Percentiles rank a stretch among this genome's conserved stretches.
Conservation (phyloP, 208 protist species). For the Leptomonas seymouri region DNA sequence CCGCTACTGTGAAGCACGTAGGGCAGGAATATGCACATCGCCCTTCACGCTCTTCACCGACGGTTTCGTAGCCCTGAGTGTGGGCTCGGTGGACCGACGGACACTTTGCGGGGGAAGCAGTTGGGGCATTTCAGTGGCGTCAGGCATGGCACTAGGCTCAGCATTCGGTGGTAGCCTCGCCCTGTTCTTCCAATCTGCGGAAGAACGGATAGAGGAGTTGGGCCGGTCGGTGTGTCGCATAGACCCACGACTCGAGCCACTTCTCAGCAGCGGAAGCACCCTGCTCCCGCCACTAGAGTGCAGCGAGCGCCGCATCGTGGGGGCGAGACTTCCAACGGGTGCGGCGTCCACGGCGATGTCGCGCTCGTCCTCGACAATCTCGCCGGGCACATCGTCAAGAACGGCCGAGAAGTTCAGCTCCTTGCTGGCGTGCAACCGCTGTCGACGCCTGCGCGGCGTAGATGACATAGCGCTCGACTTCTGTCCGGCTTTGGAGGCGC, state of each 20-base stretch:
- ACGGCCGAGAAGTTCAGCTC: conserved; percentile 51
- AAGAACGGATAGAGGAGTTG: conserved; percentile 14
- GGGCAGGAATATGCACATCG: not conserved
- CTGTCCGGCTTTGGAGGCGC: not conserved
- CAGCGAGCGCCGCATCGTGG: conserved; percentile 17
- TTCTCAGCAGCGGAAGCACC: not conserved
- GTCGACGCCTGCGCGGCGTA: conserved; percentile 26
- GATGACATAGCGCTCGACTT: conserved; percentile 3
- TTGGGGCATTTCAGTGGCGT: not conserved
- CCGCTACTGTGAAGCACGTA: conserved; percentile 12
- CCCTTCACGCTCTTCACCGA: conserved; percentile 1
- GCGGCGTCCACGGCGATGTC: conserved; percentile 22
- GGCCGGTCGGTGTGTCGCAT: conserved; percentile 13
- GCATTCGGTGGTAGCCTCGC: conserved; percentile 6
- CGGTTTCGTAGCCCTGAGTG: not conserved
- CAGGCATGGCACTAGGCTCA: conserved; percentile 16
- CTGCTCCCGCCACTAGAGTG: conserved; percentile 7
- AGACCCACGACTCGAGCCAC: conserved; percentile 2
- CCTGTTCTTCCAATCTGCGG: not conserved
- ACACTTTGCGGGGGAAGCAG: conserved; percentile 6
- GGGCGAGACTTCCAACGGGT: not conserved
- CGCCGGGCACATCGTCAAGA: conserved; percentile 39
- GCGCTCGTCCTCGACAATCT: conserved; percentile 41
- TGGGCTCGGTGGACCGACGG: conserved; percentile 17
- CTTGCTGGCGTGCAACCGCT: conserved; percentile 32